A percentile compares a stretch with the other conserved stretches of the same genome.
Evolutionary conservation across 441 rosid genomes (phyloP).

Genomic region (Erodium texanum): DNA sequence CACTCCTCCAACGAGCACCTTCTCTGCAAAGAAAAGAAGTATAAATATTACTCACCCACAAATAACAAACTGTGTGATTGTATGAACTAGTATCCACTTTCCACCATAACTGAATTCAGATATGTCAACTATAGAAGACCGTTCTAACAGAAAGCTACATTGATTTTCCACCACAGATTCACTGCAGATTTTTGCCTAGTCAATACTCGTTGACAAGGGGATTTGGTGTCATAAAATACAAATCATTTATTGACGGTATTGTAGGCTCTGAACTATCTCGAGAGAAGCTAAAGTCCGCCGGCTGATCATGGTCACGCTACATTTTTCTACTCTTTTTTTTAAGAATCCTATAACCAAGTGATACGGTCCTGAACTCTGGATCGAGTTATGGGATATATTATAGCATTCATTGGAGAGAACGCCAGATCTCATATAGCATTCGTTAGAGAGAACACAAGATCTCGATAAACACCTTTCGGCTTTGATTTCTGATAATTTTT

Average conservation of each 20-base stretch:
- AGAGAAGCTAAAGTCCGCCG: not conserved
- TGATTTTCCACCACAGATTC: not conserved
- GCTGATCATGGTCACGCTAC: not conserved
- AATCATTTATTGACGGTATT: not conserved
- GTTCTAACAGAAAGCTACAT: not conserved
- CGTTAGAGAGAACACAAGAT: too few relatives aligned
- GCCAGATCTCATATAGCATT: too few relatives aligned
- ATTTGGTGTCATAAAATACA: not conserved
- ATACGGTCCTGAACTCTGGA: too few relatives aligned
- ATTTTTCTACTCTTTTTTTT: not conserved
- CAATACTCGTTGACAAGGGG: too few relatives aligned
- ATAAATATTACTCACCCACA: slow-evolving; percentile 29
- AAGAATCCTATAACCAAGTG: not conserved
- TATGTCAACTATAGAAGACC: not conserved
- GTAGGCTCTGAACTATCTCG: not conserved
- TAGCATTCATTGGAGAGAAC: too few relatives aligned
- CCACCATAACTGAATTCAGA: not conserved
- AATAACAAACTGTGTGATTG: not conserved
- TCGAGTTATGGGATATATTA: too few relatives aligned
- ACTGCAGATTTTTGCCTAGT: not conserved
- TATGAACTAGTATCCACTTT: not conserved
- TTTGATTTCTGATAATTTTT: too few relatives aligned
- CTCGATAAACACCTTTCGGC: too few relatives aligned
- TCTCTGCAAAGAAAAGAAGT: slow-evolving; percentile 64
- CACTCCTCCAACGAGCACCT: slow-evolving; percentile 92